A percentile compares a stretch with the other conserved stretches of the same genome.
phyloP scores from a whole-genome alignment of 2,329 filamentous ascomycete species.

The Colletotrichum caudatum region DNA sequence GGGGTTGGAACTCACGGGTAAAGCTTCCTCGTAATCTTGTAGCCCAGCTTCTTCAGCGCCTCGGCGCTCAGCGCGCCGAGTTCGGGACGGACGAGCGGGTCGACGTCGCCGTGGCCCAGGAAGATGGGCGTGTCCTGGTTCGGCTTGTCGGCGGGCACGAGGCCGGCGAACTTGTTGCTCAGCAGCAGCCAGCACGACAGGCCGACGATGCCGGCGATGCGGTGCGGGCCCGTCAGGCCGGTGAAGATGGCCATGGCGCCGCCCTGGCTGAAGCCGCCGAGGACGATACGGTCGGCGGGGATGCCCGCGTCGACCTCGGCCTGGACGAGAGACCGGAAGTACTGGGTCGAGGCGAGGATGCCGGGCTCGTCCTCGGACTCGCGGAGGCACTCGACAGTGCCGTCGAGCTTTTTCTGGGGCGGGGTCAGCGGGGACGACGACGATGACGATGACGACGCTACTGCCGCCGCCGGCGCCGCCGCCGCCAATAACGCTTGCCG shows the following conservation, averaged over 20 bases:
- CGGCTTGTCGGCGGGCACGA: constrained; percentile 54
- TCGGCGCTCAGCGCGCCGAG: constrained; percentile 78
- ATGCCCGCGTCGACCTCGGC: constrained; percentile 85
- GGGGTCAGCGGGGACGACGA: constrained; percentile 11
- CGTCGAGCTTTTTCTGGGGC: constrained; percentile 48
- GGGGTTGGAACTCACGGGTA: constrained; percentile 67
- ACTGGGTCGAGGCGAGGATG: constrained; percentile 77
- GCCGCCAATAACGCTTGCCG: background rate
- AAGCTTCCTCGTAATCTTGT: constrained; percentile 79
- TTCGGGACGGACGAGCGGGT: constrained; percentile 77
- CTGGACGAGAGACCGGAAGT: constrained; percentile 84
- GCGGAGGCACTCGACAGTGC: constrained; percentile 48
- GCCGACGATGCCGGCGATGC: constrained; percentile 89
- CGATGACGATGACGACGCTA: constrained; percentile 8
- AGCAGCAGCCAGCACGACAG: constrained; percentile 86
- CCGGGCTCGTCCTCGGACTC: constrained; percentile 75
- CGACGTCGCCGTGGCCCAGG: constrained; percentile 87
- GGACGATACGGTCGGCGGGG: constrained; percentile 82
- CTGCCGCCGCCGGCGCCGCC: background rate
- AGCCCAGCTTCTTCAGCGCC: constrained; percentile 75
- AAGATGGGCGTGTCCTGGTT: constrained; percentile 86
- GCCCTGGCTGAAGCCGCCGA: constrained; percentile 89
- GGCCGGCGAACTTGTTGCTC: constrained; percentile 58
- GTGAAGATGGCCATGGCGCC: constrained; percentile 88
- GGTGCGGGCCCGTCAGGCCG: constrained; percentile 78